A percentile compares a stretch with the other conserved stretches of the same genome.
Evolutionary conservation across 1,284 basidiomycete species (phyloP).

Genomic region (Mycena citricolor): DNA sequence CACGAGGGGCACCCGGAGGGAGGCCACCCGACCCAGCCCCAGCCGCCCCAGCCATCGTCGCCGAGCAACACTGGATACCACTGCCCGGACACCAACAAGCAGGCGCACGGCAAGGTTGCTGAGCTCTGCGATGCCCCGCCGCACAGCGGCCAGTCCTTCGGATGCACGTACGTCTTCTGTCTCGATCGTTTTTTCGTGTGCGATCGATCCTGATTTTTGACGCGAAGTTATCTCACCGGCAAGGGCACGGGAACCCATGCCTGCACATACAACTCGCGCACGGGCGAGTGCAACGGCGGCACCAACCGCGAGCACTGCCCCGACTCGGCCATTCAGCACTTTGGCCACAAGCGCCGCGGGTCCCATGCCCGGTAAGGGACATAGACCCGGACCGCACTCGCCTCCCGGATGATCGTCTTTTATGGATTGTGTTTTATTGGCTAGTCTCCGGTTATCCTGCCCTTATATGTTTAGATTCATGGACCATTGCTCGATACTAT

Average conservation of each 20-base stretch:
- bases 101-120: conserved; percentile 6
- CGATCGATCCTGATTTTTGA: not conserved
- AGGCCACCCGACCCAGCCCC: not conserved
- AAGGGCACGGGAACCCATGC: conserved; percentile 16
- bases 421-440: too few relatives aligned
- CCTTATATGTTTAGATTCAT: too few relatives aligned
- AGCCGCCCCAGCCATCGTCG: conserved; percentile 10
- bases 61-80: conserved; percentile 2
- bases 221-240: conserved; percentile 14
- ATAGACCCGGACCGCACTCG: too few relatives aligned
- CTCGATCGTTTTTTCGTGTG: not conserved
- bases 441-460: too few relatives aligned
- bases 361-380: too few relatives aligned
- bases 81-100: conserved; percentile 10
- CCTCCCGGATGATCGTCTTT: too few relatives aligned
- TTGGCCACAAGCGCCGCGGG: too few relatives aligned
- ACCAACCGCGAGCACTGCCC: conserved; percentile 6
- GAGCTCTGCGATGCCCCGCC: conserved; percentile 18
- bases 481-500: too few relatives aligned
- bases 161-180: conserved; percentile 19
- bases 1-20: too few relatives aligned
- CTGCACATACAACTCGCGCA: conserved; percentile 14
- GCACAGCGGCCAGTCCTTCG: conserved; percentile 11
- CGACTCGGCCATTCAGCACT: too few relatives aligned
- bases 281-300: conserved; percentile 3